Conservation (phyloP, 345 rosid species). For the Eucalyptus erythrocorys region DNA sequence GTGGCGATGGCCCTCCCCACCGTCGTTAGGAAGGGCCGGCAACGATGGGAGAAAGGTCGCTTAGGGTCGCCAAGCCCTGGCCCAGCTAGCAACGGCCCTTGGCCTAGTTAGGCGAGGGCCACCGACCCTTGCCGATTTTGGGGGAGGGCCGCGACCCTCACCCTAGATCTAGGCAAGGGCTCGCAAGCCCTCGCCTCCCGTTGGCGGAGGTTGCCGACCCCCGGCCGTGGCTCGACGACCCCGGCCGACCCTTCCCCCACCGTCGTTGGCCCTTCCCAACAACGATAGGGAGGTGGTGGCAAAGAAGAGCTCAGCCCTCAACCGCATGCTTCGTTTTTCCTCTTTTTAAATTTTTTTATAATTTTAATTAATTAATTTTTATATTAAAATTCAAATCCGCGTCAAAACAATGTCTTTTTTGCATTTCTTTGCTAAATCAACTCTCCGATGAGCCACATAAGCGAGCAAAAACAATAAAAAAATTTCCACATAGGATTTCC, state of each 20-base stretch:
- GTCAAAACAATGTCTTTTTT: accelerated
- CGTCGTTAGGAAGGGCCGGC: too few species aligned
- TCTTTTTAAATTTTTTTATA: too few species aligned
- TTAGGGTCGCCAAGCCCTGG: accelerated
- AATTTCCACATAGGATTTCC: accelerated
- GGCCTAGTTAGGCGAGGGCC: accelerated
- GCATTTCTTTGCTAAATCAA: accelerated
- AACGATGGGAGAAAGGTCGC: accelerated
- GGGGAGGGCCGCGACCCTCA: too few species aligned
- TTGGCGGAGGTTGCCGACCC: accelerated
- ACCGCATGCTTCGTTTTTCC: accelerated
- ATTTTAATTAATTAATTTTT: too few species aligned
- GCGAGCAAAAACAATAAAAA: too few species aligned
- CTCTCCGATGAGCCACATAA: accelerated
- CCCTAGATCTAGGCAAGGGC: too few species aligned
- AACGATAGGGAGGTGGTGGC: accelerated
- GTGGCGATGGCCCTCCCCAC: too few species aligned
- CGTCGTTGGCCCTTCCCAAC: accelerated
- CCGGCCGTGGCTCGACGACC: accelerated
- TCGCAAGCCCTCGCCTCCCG: accelerated
- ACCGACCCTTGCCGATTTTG: too few species aligned
- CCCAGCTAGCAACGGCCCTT: accelerated
- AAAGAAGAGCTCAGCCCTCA: accelerated
- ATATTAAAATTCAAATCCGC: too few species aligned
- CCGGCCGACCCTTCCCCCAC: accelerated